Evolutionary conservation across 495 filamentous ascomycete genomes (phyloP).

Genomic region (Trichocladium uniseriatum): DNA sequence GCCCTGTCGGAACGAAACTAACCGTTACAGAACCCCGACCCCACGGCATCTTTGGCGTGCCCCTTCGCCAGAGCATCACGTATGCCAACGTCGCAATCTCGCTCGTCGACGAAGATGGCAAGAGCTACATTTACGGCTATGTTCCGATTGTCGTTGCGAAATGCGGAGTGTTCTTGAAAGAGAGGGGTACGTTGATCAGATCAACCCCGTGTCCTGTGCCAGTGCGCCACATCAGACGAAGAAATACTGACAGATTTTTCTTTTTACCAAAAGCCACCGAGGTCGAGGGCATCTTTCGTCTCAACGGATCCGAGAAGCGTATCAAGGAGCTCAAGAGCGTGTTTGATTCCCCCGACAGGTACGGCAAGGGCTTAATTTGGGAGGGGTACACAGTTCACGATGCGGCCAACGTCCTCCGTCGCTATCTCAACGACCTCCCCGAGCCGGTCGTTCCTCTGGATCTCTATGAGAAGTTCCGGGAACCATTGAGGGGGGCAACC

Average conservation of each 20-base stretch:
- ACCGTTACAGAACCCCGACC: slow-evolving; percentile 30
- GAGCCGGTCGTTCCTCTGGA: slow-evolving; percentile 95
- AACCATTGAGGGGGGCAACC: slow-evolving; percentile 71
- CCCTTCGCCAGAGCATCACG: slow-evolving; percentile 85
- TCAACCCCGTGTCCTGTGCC: background rate
- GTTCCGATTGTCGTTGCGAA: slow-evolving; percentile 98
- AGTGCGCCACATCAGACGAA: background rate
- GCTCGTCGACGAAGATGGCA: slow-evolving; percentile 77
- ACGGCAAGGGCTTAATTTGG: slow-evolving; percentile 96
- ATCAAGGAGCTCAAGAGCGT: slow-evolving; percentile 91
- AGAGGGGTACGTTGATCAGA: slow-evolving; percentile 65
- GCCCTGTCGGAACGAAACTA: slow-evolving; percentile 12
- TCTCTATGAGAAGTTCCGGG: slow-evolving; percentile 83
- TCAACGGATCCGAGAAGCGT: slow-evolving; percentile 92
- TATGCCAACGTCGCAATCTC: slow-evolving; percentile 99
- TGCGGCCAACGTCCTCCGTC: slow-evolving; percentile 90
- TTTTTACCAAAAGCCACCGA: slow-evolving; percentile 62
- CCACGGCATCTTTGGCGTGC: slow-evolving; percentile 80
- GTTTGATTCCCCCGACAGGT: slow-evolving; percentile 92
- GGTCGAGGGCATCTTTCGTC: slow-evolving; percentile 92
- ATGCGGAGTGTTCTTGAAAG: slow-evolving; percentile 95
- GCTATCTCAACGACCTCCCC: slow-evolving; percentile 89
- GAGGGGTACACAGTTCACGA: slow-evolving; percentile 97
- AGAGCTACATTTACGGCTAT: slow-evolving; percentile 97
- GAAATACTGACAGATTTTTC: slow-evolving; percentile 8